Evolutionary conservation across 2,329 filamentous ascomycete species (phyloP).

Genomic region (Samsoniella hepiali): DNA sequence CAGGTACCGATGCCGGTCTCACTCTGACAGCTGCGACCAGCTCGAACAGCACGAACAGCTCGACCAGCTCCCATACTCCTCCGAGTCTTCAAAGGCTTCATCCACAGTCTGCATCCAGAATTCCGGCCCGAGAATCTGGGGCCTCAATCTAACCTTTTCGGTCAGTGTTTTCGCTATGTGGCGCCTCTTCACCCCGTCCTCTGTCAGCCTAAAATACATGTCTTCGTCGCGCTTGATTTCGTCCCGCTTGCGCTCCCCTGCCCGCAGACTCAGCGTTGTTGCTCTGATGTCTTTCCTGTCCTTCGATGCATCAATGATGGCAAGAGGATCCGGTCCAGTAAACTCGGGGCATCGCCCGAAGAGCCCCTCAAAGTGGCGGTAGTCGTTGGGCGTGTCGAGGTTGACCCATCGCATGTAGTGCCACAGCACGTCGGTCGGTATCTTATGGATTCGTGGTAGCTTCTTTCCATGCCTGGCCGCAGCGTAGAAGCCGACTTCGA

Average conservation of each 20-base stretch:
- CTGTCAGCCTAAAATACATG: not conserved
- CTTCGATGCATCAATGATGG: not conserved
- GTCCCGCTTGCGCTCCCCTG: not conserved
- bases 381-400: conserved; percentile 3
- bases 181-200: not conserved
- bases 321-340: not conserved
- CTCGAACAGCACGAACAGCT: too few relatives aligned
- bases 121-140: not conserved
- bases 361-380: not conserved
- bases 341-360: not conserved
- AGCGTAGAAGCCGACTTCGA: not conserved
- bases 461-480: not conserved
- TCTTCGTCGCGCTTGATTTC: not conserved
- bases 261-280: not conserved
- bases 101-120: not conserved
- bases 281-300: not conserved
- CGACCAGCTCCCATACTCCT: not conserved
- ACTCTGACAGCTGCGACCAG: too few relatives aligned
- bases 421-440: conserved; percentile 4
- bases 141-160: not conserved
- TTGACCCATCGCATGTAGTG: conserved; percentile 5
- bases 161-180: not conserved
- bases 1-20: too few relatives aligned
- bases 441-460: not conserved
- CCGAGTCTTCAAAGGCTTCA: not conserved